Evolutionary conservation across 2,329 filamentous ascomycete species (phyloP).

Genomic region (Apiospora marii): DNA sequence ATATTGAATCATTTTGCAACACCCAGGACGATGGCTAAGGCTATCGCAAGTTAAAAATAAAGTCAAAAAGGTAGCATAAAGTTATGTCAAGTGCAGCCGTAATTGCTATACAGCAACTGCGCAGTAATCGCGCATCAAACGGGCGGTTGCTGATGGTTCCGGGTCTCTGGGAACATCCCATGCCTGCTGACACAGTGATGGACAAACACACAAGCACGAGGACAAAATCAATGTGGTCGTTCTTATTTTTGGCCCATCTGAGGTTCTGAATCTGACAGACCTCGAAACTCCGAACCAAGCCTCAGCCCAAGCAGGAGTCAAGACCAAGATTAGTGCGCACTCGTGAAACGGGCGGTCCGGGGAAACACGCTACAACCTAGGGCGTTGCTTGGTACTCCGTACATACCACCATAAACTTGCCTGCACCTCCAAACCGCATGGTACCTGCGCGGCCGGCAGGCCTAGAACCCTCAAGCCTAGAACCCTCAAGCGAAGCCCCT

Average conservation of each 20-base stretch:
- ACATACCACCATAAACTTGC: no score
- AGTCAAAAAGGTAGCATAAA: no score
- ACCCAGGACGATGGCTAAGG: no score
- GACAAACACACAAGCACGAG: not conserved
- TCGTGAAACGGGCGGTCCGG: not conserved
- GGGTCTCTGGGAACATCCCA: not conserved
- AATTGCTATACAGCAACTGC: not conserved
- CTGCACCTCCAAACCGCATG: not conserved
- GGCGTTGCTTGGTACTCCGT: not conserved
- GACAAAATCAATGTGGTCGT: not conserved
- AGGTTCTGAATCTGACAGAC: not conserved
- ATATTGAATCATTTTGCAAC: no score
- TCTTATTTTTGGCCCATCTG: not conserved
- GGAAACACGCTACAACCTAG: constrained; percentile 5
- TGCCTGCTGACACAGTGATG: no score
- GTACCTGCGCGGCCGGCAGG: not conserved
- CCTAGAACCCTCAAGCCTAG: not conserved
- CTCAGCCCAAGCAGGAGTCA: not conserved
- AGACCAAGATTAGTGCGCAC: not conserved
- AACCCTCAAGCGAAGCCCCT: not conserved
- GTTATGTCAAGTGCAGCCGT: not conserved
- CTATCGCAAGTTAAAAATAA: no score
- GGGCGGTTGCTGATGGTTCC: not conserved
- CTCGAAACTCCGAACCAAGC: not conserved
- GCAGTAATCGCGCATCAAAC: not conserved